Conservation (phyloP, 257 asterid species). For the Agastache rugosa region DNA sequence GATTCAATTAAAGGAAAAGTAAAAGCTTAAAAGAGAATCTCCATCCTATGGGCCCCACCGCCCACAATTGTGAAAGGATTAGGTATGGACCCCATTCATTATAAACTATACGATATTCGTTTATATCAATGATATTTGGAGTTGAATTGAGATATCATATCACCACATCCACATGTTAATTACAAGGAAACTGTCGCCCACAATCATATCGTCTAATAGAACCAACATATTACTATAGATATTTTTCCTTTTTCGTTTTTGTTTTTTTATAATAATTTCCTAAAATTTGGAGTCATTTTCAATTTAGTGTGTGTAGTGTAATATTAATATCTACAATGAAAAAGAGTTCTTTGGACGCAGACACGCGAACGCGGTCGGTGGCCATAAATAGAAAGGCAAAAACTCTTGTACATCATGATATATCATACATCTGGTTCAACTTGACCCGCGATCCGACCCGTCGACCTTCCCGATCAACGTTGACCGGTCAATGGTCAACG, state of each 20-base stretch:
- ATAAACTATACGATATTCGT: not conserved
- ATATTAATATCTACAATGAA: not conserved
- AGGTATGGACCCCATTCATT: not conserved
- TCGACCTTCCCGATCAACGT: too few species aligned
- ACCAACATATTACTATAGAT: too few species aligned
- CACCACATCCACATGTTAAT: too few species aligned
- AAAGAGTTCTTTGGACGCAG: too few species aligned
- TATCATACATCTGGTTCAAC: too few species aligned
- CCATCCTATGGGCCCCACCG: constrained; percentile 1
- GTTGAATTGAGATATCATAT: not conserved
- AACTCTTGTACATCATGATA: too few species aligned
- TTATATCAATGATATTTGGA: not conserved
- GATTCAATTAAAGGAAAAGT: not conserved
- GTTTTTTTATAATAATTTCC: not conserved
- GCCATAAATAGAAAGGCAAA: not conserved
- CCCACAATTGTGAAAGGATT: constrained; percentile 4
- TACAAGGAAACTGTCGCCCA: too few species aligned
- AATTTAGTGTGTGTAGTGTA: not conserved
- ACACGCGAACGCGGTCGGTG: not conserved
- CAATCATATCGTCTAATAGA: too few species aligned
- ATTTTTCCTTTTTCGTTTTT: not conserved
- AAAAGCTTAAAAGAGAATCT: constrained; percentile 1
- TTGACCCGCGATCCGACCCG: too few species aligned
- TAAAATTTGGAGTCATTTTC: not conserved
- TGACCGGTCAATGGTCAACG: too few species aligned